These are phyloP conservation scores for Termitomyces sp. DNA, from an alignment of 768 basidiomycete genomes.

Conservation along the genomic window DNA sequence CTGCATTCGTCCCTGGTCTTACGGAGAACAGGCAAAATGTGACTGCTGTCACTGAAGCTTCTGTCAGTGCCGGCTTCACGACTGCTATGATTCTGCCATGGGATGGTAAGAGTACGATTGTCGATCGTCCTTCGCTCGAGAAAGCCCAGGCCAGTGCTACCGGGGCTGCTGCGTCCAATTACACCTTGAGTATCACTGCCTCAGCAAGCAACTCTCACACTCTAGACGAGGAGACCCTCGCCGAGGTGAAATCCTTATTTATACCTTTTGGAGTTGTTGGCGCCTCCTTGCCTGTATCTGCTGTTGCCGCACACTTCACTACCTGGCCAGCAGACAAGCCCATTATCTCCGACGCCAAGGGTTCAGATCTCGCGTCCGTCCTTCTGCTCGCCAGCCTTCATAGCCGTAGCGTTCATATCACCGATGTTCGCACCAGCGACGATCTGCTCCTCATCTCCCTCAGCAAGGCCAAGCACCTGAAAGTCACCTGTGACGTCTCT, in stretches of 20 bases:
- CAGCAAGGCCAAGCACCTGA: slow-evolving; percentile 90
- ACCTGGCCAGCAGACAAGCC: slow-evolving; percentile 89
- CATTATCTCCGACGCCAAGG: slow-evolving; percentile 92
- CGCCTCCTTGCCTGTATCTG: slow-evolving; percentile 56
- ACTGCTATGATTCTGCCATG: slow-evolving; percentile 76
- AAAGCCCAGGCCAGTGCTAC: slow-evolving; percentile 61
- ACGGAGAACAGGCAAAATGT: slow-evolving; percentile 58
- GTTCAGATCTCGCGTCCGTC: slow-evolving; percentile 89
- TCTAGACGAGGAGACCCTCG: slow-evolving; percentile 71
- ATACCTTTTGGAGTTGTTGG: slow-evolving; percentile 64
- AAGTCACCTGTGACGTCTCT: slow-evolving; percentile 95
- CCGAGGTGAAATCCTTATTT: slow-evolving; percentile 83
- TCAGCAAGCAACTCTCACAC: slow-evolving; percentile 59
- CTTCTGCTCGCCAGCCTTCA: slow-evolving; percentile 93
- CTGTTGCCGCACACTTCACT: slow-evolving; percentile 82
- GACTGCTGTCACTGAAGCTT: slow-evolving; percentile 68
- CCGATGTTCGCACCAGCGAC: slow-evolving; percentile 81
- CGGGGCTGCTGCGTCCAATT: slow-evolving; percentile 79
- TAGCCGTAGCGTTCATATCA: slow-evolving; percentile 84
- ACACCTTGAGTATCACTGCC: slow-evolving; percentile 77
- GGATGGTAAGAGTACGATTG: slow-evolving; percentile 58
- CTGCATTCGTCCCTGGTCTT: slow-evolving; percentile 80
- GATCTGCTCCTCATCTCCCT: slow-evolving; percentile 89
- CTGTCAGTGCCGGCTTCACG: slow-evolving; percentile 88
- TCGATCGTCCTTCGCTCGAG: slow-evolving; percentile 66